Conservation (phyloP, 169 alveolate species). For the Eimeria praecox region DNA sequence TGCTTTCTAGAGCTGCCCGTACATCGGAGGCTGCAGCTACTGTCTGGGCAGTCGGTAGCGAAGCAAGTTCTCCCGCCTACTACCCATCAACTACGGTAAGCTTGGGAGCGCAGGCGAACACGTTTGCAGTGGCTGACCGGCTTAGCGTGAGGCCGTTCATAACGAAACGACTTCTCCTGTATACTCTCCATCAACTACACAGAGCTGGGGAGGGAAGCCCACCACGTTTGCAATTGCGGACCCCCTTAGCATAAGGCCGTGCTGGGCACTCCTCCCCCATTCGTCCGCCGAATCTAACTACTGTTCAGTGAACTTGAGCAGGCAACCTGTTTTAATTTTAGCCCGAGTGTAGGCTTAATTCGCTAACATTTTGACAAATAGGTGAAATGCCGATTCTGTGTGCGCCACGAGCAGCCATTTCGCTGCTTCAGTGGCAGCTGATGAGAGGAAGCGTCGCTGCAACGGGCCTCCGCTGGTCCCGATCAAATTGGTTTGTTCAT, state of each 20-base stretch:
- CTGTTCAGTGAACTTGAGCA: background rate
- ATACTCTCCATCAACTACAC: background rate
- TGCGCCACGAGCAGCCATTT: constrained; percentile 44
- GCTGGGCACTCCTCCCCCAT: background rate
- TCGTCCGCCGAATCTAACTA: background rate
- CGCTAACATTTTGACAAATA: background rate
- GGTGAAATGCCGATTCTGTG: background rate
- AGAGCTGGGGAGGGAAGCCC: background rate
- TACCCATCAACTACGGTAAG: background rate
- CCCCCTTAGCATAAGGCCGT: background rate
- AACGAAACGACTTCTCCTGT: background rate
- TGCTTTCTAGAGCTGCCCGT: background rate
- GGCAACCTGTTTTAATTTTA: background rate
- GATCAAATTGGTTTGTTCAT: background rate
- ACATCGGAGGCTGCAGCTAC: background rate
- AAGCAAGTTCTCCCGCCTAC: background rate
- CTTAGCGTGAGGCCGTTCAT: background rate
- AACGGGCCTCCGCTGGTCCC: background rate
- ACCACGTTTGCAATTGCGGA: background rate
- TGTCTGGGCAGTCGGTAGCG: background rate
- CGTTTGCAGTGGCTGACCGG: background rate
- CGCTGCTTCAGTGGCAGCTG: background rate
- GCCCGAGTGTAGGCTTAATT: background rate
- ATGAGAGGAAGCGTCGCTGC: background rate
- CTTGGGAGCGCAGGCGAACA: background rate